A percentile compares a stretch with the other conserved stretches of the same genome.
Evolutionary conservation across 345 rosid genomes (phyloP).

Genomic region (Salix udensis): DNA sequence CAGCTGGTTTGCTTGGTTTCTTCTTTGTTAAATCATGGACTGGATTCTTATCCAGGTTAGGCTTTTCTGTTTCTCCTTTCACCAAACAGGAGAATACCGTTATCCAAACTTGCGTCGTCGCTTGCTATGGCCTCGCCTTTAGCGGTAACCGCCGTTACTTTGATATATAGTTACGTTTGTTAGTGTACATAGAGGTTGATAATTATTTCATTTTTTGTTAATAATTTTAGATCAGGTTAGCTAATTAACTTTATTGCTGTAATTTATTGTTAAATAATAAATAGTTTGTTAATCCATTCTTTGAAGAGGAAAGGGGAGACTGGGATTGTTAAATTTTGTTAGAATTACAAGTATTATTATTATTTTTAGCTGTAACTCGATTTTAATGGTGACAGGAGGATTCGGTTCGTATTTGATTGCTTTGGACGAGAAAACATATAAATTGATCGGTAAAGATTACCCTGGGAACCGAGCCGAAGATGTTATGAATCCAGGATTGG

Average conservation of each 20-base stretch:
- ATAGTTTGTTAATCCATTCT: not conserved
- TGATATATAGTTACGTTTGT: too few species aligned
- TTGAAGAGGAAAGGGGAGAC: not conserved
- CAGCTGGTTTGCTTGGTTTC: conserved; percentile 88
- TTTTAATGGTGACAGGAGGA: conserved; percentile 49
- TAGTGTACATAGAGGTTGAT: too few species aligned
- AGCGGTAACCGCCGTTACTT: conserved; percentile 42
- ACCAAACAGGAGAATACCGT: conserved; percentile 93
- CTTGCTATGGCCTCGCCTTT: conserved; percentile 87
- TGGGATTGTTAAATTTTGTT: not conserved
- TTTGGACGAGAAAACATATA: conserved; percentile 79
- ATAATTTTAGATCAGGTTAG: too few species aligned
- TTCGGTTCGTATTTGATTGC: conserved; percentile 86
- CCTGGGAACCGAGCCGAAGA: conserved; percentile 74
- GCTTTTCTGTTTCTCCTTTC: conserved; percentile 58
- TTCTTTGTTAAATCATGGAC: conserved; percentile 92
- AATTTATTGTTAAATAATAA: not conserved
- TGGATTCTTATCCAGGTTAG: conserved; percentile 54
- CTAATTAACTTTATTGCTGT: not conserved
- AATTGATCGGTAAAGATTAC: conserved; percentile 78
- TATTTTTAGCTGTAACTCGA: not conserved
- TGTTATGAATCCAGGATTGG: conserved; percentile 70
- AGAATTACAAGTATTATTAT: not conserved
- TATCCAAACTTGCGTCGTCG: conserved; percentile 94
- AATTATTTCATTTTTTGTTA: not conserved